Evolutionary conservation across 108 stramenopile species (phyloP).

Genomic region (Cyclotella atomus): DNA sequence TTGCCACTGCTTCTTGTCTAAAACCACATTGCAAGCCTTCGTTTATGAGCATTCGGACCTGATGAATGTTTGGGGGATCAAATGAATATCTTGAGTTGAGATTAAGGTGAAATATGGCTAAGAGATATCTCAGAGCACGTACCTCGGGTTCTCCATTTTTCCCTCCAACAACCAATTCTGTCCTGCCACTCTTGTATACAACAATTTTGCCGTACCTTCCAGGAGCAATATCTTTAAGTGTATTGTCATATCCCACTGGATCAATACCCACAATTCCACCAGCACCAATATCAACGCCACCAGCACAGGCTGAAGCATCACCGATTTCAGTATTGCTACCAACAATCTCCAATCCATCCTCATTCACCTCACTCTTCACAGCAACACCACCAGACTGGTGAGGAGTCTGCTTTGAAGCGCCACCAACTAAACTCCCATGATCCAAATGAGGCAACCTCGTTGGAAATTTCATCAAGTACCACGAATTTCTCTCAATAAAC

Average conservation of each 20-base stretch:
- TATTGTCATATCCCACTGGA: conserved; percentile 70
- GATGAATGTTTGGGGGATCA: too few species aligned
- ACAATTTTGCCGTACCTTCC: conserved; percentile 79
- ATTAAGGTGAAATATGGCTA: too few species aligned
- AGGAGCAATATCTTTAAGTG: conserved; percentile 52
- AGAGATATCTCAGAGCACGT: neutral
- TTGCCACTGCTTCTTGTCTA: conserved; percentile 79
- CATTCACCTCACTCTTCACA: conserved; percentile 39
- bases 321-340: conserved; percentile 22
- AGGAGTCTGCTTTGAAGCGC: neutral
- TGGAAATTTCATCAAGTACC: conserved; percentile 56
- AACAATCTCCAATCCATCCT: conserved; percentile 29
- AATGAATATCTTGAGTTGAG: too few species aligned
- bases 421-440: conserved; percentile 8
- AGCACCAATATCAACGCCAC: neutral
- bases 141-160: conserved; percentile 58
- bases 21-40: conserved; percentile 86
- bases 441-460: conserved; percentile 53
- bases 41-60: conserved; percentile 72
- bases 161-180: conserved; percentile 72
- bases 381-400: neutral
- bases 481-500: conserved; percentile 31
- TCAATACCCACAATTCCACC: neutral
- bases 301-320: neutral
- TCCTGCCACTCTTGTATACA: conserved; percentile 83